Conservation (phyloP, 345 rosid species). For the Cochlearia excelsa region DNA sequence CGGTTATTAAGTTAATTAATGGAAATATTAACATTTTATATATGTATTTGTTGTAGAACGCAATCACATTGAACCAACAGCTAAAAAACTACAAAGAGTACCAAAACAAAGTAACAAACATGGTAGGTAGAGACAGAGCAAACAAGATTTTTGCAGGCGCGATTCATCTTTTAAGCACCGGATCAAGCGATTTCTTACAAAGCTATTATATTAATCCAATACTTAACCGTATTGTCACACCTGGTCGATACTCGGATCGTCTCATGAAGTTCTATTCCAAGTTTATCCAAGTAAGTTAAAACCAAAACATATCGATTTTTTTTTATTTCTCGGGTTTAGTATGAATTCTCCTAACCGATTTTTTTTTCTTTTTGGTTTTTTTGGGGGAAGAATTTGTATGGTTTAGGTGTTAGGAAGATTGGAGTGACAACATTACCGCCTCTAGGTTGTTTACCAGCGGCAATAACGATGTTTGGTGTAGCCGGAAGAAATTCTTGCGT, state of each 20-base stretch:
- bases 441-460: conserved; percentile 78
- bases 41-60: conserved; percentile 40
- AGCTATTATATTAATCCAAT: conserved; percentile 86
- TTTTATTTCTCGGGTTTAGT: background rate
- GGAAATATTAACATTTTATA: conserved; percentile 2
- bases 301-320: background rate
- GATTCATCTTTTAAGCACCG: conserved; percentile 63
- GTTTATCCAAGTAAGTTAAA: conserved; percentile 55
- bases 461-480: conserved; percentile 57
- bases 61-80: conserved; percentile 64
- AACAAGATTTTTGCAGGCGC: conserved; percentile 56
- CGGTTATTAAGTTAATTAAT: background rate
- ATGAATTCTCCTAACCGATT: background rate
- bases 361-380: background rate
- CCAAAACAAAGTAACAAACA: conserved; percentile 44
- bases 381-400: conserved; percentile 46
- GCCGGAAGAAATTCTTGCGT: conserved; percentile 55
- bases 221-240: conserved; percentile 56
- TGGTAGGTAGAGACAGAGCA: conserved; percentile 63
- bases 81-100: conserved; percentile 64
- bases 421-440: conserved; percentile 88
- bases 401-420: conserved; percentile 70
- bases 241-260: conserved; percentile 67
- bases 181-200: conserved; percentile 81
- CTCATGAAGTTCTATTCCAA: conserved; percentile 52